phyloP scores from a whole-genome alignment of 176 grass and related monocot species.

The Elaeis guineensis region DNA sequence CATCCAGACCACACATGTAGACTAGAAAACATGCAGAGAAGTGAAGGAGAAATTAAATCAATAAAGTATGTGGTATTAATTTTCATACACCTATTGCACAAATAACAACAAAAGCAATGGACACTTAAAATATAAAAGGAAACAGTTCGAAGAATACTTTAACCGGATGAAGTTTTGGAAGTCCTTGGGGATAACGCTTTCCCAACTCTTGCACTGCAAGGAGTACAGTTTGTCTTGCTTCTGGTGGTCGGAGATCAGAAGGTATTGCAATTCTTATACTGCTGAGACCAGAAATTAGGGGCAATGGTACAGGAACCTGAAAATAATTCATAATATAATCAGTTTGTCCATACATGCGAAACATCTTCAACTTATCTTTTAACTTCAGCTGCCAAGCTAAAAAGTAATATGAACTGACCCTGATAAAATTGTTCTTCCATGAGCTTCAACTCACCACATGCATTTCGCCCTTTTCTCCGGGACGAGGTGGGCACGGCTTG shows the following conservation, averaged over 20 bases:
- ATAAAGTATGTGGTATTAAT: too few species aligned
- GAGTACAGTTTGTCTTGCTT: slow-evolving; percentile 95
- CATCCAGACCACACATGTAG: too few species aligned
- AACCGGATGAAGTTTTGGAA: slow-evolving; percentile 85
- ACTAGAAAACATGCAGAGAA: too few species aligned
- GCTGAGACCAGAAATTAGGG: slow-evolving; percentile 68
- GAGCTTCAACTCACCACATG: slow-evolving; percentile 84
- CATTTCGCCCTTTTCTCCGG: slow-evolving; percentile 93
- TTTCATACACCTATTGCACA: too few species aligned
- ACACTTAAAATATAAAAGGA: slow-evolving; percentile 9
- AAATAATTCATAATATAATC: slow-evolving; percentile 16
- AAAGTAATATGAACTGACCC: slow-evolving; percentile 12
- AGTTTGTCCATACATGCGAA: slow-evolving; percentile 12
- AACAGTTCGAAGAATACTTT: slow-evolving; percentile 35
- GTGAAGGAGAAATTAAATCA: too few species aligned
- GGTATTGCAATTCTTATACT: slow-evolving; percentile 95
- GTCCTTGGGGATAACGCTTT: slow-evolving; percentile 87
- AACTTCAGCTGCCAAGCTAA: slow-evolving; percentile 12
- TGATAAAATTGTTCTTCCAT: slow-evolving; percentile 16
- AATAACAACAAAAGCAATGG: too few species aligned
- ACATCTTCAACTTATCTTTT: neutral
- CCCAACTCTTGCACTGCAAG: slow-evolving; percentile 89
- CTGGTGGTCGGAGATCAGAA: slow-evolving; percentile 72
- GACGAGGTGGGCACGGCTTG: slow-evolving; percentile 70
- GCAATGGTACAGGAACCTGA: slow-evolving; percentile 91